Evolutionary conservation across 208 protist species (phyloP), one percentile per base, ranked within the genome.

Genomic region (Leishmania martiniquensis): DNA sequence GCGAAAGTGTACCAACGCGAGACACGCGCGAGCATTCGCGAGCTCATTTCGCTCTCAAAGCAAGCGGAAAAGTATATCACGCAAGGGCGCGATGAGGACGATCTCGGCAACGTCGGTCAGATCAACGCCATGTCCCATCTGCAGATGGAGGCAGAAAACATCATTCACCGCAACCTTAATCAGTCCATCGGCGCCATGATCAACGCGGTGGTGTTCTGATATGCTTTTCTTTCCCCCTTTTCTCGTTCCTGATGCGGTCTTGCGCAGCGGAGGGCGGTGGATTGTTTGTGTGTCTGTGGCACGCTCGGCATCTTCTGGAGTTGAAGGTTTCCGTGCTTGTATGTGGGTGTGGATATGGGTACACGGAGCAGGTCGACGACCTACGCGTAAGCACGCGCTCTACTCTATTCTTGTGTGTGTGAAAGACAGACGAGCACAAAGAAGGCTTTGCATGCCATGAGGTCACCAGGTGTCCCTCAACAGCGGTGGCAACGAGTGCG

Each of bases 161-260:
- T 97, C 22, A 92, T 97, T 68, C 84, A 95, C 72, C 83, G 86
- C 54, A 95, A 94, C 72, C 82, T 97, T 32, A 93, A 95, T 63
- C 82, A 97, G 65, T 89, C 93, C 45, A 93, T 97, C 52, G 93
- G 93, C 15, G 83, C 91, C 51, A 95, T 97, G 93, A 91, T 97
- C 74, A 97, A 97, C 78, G 87, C 90, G 4, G 88, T 97, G 15
- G 93, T 95, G 32, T 97, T 97, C 71, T 97, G 89, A 87, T 70
- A 15, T 72, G n/a, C n/a, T 34, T 81, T 71, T 72, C 80, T 72
- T 34, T 34, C 44, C 54, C 65, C 29, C 42, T 32, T 69, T 39
- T 9, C 51, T 54, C 60, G 45, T 71, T 54, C 32, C 12, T 72
- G 37, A 66, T 65, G 22, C 20, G 7, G 7, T 44, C 25, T 42